Evolutionary conservation across 371 early-diverging fungal genomes (phyloP), one percentile per base, ranked within the genome.

Genomic region (Nematocida ausubeli): DNA sequence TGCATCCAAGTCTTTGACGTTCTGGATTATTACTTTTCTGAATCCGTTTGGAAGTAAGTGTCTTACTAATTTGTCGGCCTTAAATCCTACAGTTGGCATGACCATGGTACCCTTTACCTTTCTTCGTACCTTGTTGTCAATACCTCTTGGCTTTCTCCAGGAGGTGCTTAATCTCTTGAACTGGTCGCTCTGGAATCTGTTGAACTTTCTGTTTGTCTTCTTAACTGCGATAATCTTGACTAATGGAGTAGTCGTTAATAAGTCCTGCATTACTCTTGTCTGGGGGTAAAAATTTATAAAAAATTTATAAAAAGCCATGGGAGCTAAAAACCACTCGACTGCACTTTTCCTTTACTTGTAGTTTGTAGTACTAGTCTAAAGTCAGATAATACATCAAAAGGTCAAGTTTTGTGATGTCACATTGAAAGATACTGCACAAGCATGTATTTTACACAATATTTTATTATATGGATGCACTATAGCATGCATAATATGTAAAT

Each of bases 61-160:
- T 82, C 93, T 93, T 86, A 96, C 93, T 85, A 90, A 89, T 87
- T 90, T 90, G 91, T 92, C 93, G 26, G 66, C 85, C 55, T 81
- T 82, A 64, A 80, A 87, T 51, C 99, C 96, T 82, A 95, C 96
- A 89, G 93, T 93, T 88, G 99, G 98, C 95, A 97, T 96, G 85
- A 92, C 89, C 82, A 93, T 91, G 82, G 90, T 89, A 83, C 99
- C 99, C 89, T 92, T 92, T 91, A 96, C 93, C 82, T 95, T 91
- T 86, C 95, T 90, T 84, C 99, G 92, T 84, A 96, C 95, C 84
- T 92, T 89, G 90, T 92, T 93, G 87, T 99, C 99, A 88, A 99
- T 98, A 94, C 99, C 99, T 89, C 91, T 92, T 87, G 99, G 99
- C 89, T 93, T 94, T 89, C 99, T 91, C 99, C 99, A 99, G 83